Percentiles rank a stretch among this genome's conserved stretches.
Conservation (phyloP, 192 early-diverging fungal genomes). For the Glomus cerebriforme region DNA sequence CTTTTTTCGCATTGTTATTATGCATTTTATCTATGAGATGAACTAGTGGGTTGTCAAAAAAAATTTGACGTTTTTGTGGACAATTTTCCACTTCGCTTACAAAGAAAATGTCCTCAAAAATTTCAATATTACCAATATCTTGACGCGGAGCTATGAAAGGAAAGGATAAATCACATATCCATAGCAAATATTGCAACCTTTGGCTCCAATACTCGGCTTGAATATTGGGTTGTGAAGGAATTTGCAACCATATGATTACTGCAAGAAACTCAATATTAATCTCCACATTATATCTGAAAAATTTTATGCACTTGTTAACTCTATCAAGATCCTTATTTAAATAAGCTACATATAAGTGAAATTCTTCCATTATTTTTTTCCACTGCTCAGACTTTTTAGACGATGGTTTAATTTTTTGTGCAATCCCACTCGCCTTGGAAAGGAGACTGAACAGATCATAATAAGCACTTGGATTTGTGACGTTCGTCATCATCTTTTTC, state of each 20-base stretch:
- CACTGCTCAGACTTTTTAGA: neutral
- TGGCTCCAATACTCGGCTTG: neutral
- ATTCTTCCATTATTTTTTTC: neutral
- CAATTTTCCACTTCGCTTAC: neutral
- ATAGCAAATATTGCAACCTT: neutral
- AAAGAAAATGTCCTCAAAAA: neutral
- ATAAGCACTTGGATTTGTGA: neutral
- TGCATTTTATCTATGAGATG: neutral
- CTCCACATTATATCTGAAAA: neutral
- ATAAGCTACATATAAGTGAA: slow-evolving; percentile 9
- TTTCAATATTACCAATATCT: neutral
- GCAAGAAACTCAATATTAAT: neutral
- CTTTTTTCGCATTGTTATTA: neutral
- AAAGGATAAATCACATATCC: neutral
- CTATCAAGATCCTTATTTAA: neutral
- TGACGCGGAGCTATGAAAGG: neutral
- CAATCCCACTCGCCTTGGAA: neutral
- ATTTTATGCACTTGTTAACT: neutral
- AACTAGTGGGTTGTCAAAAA: neutral
- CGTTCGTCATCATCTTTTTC: neutral
- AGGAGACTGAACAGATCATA: neutral
- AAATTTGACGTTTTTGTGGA: neutral
- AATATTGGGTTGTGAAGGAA: neutral
- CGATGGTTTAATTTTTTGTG: neutral
- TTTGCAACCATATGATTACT: neutral